Conservation (phyloP, 2,329 filamentous ascomycete species). For the Stagonosporopsis chrysanthemi region DNA sequence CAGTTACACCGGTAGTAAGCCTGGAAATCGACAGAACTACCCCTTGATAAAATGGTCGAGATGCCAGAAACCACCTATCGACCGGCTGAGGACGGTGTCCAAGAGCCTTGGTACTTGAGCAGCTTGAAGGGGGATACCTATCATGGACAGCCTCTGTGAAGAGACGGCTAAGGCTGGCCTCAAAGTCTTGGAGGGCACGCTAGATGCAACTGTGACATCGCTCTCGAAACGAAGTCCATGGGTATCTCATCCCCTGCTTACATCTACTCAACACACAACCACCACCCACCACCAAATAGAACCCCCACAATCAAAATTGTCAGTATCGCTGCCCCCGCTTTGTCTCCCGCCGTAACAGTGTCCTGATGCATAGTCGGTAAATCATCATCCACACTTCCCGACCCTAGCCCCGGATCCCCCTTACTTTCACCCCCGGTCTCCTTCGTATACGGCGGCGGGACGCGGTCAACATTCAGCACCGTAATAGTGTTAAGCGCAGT, state of each 20-base stretch:
- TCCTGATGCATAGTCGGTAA: slow-evolving; percentile 29
- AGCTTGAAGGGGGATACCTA: too few species aligned
- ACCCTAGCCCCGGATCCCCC: slow-evolving; percentile 54
- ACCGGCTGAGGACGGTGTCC: too few species aligned
- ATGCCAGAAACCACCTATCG: too few species aligned
- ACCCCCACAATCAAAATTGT: slow-evolving; percentile 44
- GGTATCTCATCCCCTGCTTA: neutral
- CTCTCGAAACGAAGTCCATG: too few species aligned
- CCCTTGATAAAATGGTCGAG: too few species aligned
- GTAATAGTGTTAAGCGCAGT: slow-evolving; percentile 62
- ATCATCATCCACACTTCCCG: slow-evolving; percentile 39
- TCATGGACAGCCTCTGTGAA: too few species aligned
- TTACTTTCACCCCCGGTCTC: slow-evolving; percentile 59
- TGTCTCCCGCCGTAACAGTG: slow-evolving; percentile 48
- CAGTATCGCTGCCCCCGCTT: slow-evolving; percentile 53
- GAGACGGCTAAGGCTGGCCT: too few species aligned
- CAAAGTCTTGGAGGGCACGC: too few species aligned
- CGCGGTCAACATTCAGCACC: slow-evolving; percentile 51
- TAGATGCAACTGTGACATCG: too few species aligned
- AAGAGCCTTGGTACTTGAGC: too few species aligned
- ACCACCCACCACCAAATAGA: slow-evolving; percentile 31
- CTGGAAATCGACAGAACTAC: too few species aligned
- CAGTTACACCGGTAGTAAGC: too few species aligned
- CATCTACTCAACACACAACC: slow-evolving; percentile 27
- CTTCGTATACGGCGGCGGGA: slow-evolving; percentile 55